Evolutionary conservation across 2,329 filamentous ascomycete genomes (phyloP).

Genomic region (Fusarium phyllophilum): DNA sequence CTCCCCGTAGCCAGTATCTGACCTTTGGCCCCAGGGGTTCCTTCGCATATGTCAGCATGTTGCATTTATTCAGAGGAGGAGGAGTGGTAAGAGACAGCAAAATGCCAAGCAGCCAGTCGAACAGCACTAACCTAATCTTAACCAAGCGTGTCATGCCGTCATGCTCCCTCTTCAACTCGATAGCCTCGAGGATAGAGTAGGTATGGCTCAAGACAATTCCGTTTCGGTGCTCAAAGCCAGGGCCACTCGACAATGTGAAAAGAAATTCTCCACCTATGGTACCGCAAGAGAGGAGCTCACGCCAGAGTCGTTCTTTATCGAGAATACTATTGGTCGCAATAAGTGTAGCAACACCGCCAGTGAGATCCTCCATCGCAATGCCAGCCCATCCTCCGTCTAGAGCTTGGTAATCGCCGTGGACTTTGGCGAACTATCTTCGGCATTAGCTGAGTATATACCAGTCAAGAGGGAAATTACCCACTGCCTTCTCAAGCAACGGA

Average conservation of each 20-base stretch:
- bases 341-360: slow-evolving; percentile 66
- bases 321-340: slow-evolving; percentile 67
- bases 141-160: slow-evolving; percentile 53
- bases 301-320: slow-evolving; percentile 76
- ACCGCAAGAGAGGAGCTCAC: slow-evolving; percentile 72
- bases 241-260: slow-evolving; percentile 56
- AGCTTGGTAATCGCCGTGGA: slow-evolving; percentile 75
- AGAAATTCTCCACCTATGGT: slow-evolving; percentile 74
- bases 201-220: slow-evolving; percentile 59
- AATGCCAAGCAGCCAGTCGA: too few species aligned
- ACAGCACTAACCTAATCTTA: slow-evolving; percentile 59
- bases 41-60: slow-evolving; percentile 50
- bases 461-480: slow-evolving; percentile 5
- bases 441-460: not conserved
- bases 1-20: slow-evolving; percentile 57
- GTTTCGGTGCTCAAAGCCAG: slow-evolving; percentile 43
- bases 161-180: slow-evolving; percentile 56
- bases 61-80: not conserved
- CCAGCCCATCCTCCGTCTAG: slow-evolving; percentile 74
- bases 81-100: too few species aligned
- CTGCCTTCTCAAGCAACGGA: slow-evolving; percentile 76
- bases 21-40: slow-evolving; percentile 76
- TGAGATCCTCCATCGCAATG: slow-evolving; percentile 61
- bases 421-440: slow-evolving; percentile 69
- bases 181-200: slow-evolving; percentile 61